phyloP scores from a whole-genome alignment of 495 filamentous ascomycete species.

The Tetracladium marchalianum region DNA sequence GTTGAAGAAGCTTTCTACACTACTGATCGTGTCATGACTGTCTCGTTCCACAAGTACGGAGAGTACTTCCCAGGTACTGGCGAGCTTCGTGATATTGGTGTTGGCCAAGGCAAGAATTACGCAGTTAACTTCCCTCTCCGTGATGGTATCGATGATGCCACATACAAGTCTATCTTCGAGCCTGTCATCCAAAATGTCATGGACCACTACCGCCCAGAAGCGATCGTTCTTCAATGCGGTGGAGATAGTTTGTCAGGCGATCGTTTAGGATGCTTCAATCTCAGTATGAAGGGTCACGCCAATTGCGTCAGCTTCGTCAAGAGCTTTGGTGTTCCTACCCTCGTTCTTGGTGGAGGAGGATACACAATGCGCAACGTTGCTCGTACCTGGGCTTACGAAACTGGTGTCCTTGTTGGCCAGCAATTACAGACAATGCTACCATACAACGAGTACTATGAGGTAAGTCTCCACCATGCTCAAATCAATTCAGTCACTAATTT shows the following conservation, averaged over 20 bases:
- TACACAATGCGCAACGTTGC: slow-evolving; percentile 99
- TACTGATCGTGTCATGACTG: slow-evolving; percentile 96
- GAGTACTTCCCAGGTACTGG: slow-evolving; percentile 98
- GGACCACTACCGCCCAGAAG: slow-evolving; percentile 90
- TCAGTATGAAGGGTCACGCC: slow-evolving; percentile 94
- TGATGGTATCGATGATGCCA: slow-evolving; percentile 86
- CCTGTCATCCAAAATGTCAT: slow-evolving; percentile 88
- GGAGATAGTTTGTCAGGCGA: slow-evolving; percentile 93
- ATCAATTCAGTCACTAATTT: slow-evolving; percentile 21
- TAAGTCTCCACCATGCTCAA: slow-evolving; percentile 29
- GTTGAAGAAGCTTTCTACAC: slow-evolving; percentile 98
- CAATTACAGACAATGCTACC: slow-evolving; percentile 74
- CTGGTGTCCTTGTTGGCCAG: slow-evolving; percentile 77
- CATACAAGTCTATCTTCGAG: slow-evolving; percentile 93
- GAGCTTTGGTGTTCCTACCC: slow-evolving; percentile 78
- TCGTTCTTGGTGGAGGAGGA: slow-evolving; percentile 89
- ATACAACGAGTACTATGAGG: slow-evolving; percentile 98
- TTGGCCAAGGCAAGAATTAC: slow-evolving; percentile 87
- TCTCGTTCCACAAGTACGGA: slow-evolving; percentile 97
- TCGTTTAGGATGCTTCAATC: slow-evolving; percentile 92
- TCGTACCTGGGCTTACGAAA: slow-evolving; percentile 95
- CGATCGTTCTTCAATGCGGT: slow-evolving; percentile 93
- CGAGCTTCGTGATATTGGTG: slow-evolving; percentile 90
- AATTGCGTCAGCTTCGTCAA: slow-evolving; percentile 97
- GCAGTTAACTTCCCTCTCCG: slow-evolving; percentile 94